Percentiles rank a stretch among this genome's conserved stretches.
Conservation (phyloP, 495 filamentous ascomycete genomes). For the Aspergillus saccharolyticus region DNA sequence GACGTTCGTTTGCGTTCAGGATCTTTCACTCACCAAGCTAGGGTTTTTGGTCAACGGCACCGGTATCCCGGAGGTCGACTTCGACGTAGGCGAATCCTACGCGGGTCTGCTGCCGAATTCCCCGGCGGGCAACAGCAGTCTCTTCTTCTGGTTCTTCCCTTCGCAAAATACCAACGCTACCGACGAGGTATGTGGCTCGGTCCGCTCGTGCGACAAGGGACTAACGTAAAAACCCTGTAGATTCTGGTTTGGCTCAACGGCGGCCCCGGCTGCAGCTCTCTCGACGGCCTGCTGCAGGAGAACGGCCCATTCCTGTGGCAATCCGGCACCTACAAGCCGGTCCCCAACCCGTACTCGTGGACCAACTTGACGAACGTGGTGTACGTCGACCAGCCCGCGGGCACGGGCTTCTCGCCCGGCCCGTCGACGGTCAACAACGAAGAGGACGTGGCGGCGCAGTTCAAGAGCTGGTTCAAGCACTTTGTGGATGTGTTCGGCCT, state of each 20-base stretch:
- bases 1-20: not conserved
- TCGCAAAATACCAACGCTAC: constrained; percentile 47
- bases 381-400: constrained; percentile 73
- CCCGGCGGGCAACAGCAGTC: constrained; percentile 39
- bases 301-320: constrained; percentile 77
- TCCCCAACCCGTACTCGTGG: constrained; percentile 64
- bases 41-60: constrained; percentile 63
- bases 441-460: constrained; percentile 59
- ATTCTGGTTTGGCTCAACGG: constrained; percentile 69
- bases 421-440: constrained; percentile 57
- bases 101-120: constrained; percentile 71
- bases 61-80: constrained; percentile 64
- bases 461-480: constrained; percentile 65
- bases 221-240: too few relatives aligned
- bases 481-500: constrained; percentile 65
- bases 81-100: constrained; percentile 73
- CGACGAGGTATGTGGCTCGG: constrained; percentile 58
- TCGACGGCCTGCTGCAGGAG: constrained; percentile 68
- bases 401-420: constrained; percentile 67
- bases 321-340: constrained; percentile 58
- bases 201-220: too few relatives aligned
- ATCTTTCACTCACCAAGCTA: constrained; percentile 7
- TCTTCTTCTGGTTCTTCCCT: constrained; percentile 84
- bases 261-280: constrained; percentile 63
- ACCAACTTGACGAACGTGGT: constrained; percentile 71